phyloP scores from a whole-genome alignment of 208 protist species.

The Crithidia expoeki region DNA sequence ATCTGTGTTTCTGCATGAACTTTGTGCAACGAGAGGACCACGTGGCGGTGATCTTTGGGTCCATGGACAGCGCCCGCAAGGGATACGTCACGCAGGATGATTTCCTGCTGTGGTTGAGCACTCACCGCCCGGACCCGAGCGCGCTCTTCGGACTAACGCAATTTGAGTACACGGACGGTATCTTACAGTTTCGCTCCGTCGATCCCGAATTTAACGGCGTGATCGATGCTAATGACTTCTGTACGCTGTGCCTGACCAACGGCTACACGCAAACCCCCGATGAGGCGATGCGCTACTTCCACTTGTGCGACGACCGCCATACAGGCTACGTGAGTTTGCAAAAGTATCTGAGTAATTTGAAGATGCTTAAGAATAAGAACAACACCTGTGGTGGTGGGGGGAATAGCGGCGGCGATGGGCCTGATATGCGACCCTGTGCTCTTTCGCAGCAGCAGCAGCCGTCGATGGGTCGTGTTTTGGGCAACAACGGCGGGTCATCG shows the following conservation, averaged over 20 bases:
- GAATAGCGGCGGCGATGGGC: background rate
- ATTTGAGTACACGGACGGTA: slow-evolving; percentile 77
- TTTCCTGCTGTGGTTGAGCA: slow-evolving; percentile 72
- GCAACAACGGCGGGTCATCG: background rate
- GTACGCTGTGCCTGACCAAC: slow-evolving; percentile 38
- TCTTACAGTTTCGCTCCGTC: slow-evolving; percentile 84
- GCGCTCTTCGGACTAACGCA: slow-evolving; percentile 75
- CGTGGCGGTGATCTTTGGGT: slow-evolving; percentile 64
- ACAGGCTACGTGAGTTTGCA: slow-evolving; percentile 37
- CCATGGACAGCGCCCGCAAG: slow-evolving; percentile 62
- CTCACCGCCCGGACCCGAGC: slow-evolving; percentile 71
- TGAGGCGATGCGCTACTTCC: slow-evolving; percentile 43
- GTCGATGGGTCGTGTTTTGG: background rate
- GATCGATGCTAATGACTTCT: slow-evolving; percentile 61
- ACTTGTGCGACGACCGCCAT: slow-evolving; percentile 30
- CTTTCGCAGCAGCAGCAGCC: slow-evolving; percentile 9
- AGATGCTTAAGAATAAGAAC: slow-evolving; percentile 23
- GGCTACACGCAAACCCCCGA: slow-evolving; percentile 31
- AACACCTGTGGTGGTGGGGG: slow-evolving; percentile 3
- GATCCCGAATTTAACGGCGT: slow-evolving; percentile 73
- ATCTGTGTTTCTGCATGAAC: slow-evolving; percentile 80
- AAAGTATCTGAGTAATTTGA: slow-evolving; percentile 36
- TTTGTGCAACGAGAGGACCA: slow-evolving; percentile 68
- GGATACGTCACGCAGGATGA: slow-evolving; percentile 59
- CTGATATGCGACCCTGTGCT: background rate